Evolutionary conservation across 140 eudicot genomes (phyloP), one percentile per base, ranked within the genome.

Genomic region (Anethum foeniculum): DNA sequence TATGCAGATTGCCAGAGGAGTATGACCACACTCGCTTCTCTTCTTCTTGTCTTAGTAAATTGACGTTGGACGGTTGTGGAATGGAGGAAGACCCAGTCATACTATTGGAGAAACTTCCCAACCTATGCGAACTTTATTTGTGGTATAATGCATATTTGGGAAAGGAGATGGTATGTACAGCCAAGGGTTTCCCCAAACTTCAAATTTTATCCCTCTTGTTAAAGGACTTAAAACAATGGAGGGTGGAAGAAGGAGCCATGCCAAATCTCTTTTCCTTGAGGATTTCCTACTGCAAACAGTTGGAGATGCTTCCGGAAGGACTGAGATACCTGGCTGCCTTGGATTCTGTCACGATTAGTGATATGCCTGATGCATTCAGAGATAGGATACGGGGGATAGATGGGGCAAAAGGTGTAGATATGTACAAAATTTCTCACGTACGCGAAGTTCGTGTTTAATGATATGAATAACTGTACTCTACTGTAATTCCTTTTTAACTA

Each of bases 51-150:
- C 48, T 44, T 44, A 10, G 48, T 44, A n/a, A 62, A 12, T 18
- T 81, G 21, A 43, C 58, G 2, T 36, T 77, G 23, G 3, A 5
- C 2, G 12, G 7, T 7, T 58, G 54, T 27, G 16, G 7, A 15
- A 34, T 85, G 6, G 36, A 36, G 38, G 58, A 64, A 44, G 85
- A 78, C 43, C 81, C 83, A 7, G 79, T 82, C 85, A 36, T 58
- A 14, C 7, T 58, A n/a, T n/a, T 58, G 30, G 30, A 58, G 30
- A 58, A 58, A n/a, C 67, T 58, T 58, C 30, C 67, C 67, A 58
- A 58, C 67, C 30, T 58, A 58, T 11, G 16, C 65, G 1, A 13
- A 6, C 65, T 56, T 23, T 0, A 5, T 5, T 5, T 56, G 65
- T 56, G 5, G n/a, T n/a, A 3, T 5, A 3, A 72, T 36, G 44